Conservation (phyloP, 306 rosid genomes). For the Quercus glauca region DNA sequence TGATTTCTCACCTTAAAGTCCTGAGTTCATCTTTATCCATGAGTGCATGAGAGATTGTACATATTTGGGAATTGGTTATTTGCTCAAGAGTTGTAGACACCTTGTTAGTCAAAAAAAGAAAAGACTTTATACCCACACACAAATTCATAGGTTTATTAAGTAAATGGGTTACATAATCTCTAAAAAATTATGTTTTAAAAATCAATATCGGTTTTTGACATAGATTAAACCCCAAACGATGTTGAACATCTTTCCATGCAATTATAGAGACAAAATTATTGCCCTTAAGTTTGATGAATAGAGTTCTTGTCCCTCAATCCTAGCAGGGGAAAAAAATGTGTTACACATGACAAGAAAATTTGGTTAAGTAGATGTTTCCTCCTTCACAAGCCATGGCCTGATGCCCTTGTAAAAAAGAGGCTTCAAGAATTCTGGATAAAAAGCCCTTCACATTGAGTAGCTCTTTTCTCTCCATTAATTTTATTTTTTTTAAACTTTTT, state of each 20-base stretch:
- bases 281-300: too few species aligned
- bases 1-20: too few species aligned
- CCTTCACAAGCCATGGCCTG: not conserved
- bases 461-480: not conserved
- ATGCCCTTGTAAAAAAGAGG: not conserved
- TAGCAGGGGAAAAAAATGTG: too few species aligned
- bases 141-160: not conserved
- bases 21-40: too few species aligned
- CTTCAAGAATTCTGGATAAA: not conserved
- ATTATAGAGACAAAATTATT: not conserved
- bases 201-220: not conserved
- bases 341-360: not conserved
- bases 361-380: not conserved
- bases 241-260: not conserved
- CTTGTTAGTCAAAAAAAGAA: too few species aligned
- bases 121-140: not conserved
- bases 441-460: not conserved
- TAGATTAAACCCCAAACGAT: not conserved
- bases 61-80: too few species aligned
- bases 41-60: too few species aligned
- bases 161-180: constrained; percentile 2
- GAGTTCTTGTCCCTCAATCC: too few species aligned
- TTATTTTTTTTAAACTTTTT: not conserved
- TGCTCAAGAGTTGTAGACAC: too few species aligned
- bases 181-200: not conserved